phyloP scores from a whole-genome alignment of 306 rosid genomes.

The Hippophae gyantsensis region DNA sequence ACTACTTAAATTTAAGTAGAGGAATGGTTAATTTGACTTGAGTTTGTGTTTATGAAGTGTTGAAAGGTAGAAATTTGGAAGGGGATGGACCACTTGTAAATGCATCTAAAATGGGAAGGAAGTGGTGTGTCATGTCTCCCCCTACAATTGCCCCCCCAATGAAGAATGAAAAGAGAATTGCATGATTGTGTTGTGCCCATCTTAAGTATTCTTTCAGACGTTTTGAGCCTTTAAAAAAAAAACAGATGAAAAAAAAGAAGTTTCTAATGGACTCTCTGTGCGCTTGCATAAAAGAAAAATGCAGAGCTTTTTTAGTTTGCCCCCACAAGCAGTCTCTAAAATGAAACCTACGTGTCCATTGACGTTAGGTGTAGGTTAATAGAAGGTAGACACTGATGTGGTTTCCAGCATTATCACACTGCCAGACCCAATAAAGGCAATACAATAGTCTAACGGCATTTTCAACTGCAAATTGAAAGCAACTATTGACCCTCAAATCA shows the following conservation, averaged over 20 bases:
- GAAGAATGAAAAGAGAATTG: conserved; percentile 50
- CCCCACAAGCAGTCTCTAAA: conserved; percentile 36
- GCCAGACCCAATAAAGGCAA: not conserved
- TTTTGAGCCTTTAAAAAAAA: too few species aligned
- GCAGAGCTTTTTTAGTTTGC: conserved; percentile 30
- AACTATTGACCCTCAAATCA: too few species aligned
- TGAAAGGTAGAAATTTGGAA: not conserved
- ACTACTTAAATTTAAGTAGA: too few species aligned
- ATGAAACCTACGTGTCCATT: conserved; percentile 23
- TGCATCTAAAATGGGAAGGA: conserved; percentile 56
- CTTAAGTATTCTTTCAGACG: conserved; percentile 24
- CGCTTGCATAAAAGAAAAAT: conserved; percentile 16
- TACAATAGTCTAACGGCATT: too few species aligned
- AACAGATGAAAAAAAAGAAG: too few species aligned
- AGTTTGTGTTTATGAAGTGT: conserved; percentile 9
- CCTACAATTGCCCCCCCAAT: conserved; percentile 37
- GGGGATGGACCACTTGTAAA: conserved; percentile 47
- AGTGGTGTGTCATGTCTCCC: conserved; percentile 58
- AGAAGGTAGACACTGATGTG: conserved; percentile 40
- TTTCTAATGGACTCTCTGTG: too few species aligned
- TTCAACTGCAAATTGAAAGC: too few species aligned
- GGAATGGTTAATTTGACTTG: conserved; percentile 24
- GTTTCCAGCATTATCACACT: conserved; percentile 18
- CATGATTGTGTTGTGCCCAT: conserved; percentile 54
- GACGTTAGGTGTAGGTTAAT: conserved; percentile 35